These are phyloP conservation scores for Pleurotus salmoneostramineus DNA, from an alignment of 768 basidiomycete genomes.

Conservation along the genomic window DNA sequence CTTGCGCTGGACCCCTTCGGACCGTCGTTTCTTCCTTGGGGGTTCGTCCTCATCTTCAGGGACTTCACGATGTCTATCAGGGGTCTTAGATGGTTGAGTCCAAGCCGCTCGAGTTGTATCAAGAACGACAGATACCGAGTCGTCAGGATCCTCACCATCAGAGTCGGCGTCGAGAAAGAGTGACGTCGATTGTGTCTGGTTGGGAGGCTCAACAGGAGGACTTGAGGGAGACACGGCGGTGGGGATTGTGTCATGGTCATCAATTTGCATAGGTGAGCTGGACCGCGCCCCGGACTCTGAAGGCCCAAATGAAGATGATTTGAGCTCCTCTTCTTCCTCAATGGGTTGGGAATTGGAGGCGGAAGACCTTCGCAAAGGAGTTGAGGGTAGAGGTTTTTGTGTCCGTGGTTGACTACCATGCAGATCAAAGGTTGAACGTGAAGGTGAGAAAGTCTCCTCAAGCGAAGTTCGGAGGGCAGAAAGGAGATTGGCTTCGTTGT, in stretches of 20 bases:
- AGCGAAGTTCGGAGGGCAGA: conserved; percentile 67
- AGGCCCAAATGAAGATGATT: too few species aligned
- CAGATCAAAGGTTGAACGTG: conserved; percentile 72
- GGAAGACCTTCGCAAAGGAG: not conserved
- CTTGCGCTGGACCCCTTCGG: conserved; percentile 7
- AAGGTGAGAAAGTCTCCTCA: conserved; percentile 62
- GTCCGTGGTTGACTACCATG: conserved; percentile 16
- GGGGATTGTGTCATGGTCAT: too few species aligned
- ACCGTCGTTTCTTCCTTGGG: conserved; percentile 33
- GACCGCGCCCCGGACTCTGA: too few species aligned
- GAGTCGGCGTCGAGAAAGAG: not conserved
- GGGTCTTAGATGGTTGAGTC: conserved; percentile 9
- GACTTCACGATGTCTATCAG: conserved; percentile 4
- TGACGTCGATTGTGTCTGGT: too few species aligned
- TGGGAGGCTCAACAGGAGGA: too few species aligned
- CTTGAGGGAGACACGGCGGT: too few species aligned
- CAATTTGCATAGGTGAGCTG: too few species aligned
- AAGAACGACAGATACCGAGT: conserved; percentile 29
- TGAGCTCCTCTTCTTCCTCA: too few species aligned
- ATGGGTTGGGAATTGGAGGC: too few species aligned
- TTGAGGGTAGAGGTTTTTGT: conserved; percentile 11
- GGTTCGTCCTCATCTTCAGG: conserved; percentile 14
- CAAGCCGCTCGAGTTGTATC: conserved; percentile 51
- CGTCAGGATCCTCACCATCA: not conserved
- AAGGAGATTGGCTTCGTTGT: conserved; percentile 80